phyloP scores from a whole-genome alignment of 2,329 filamentous ascomycete species.

The Orbilia ellipsospora region DNA sequence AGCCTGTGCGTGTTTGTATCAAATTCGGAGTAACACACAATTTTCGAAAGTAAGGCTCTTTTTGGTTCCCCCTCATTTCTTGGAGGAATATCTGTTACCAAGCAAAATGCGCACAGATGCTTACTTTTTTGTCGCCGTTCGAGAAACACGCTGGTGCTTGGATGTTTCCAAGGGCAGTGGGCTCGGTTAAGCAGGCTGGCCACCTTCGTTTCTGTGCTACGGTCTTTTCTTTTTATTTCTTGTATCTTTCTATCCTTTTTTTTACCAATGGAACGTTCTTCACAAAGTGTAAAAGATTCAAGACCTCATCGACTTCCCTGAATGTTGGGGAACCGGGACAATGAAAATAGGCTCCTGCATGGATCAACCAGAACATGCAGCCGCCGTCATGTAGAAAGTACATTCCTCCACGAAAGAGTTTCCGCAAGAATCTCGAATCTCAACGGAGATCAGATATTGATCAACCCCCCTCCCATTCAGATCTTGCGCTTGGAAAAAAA shows the following conservation, averaged over 20 bases:
- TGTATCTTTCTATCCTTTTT: neutral
- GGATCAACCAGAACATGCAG: constrained; percentile 22
- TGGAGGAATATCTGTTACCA: neutral
- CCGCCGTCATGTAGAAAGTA: constrained; percentile 2
- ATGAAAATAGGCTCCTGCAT: constrained; percentile 30
- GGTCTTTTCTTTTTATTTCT: neutral
- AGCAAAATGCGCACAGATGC: constrained; percentile 35
- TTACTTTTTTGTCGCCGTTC: constrained; percentile 27
- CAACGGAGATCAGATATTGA: constrained; percentile 25
- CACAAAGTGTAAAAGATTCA: too few species aligned
- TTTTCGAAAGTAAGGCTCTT: neutral
- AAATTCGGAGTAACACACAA: constrained; percentile 3
- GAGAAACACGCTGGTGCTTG: constrained; percentile 11
- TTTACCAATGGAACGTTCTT: too few species aligned
- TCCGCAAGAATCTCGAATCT: constrained; percentile 3
- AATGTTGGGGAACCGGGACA: constrained; percentile 21
- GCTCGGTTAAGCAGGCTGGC: constrained; percentile 41
- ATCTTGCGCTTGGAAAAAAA: neutral
- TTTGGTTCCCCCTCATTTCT: constrained; percentile 27
- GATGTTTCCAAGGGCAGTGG: constrained; percentile 23
- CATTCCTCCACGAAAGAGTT: constrained; percentile 1
- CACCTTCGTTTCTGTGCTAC: constrained; percentile 22
- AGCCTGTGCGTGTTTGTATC: constrained; percentile 1
- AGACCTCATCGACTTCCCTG: neutral
- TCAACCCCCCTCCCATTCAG: constrained; percentile 26